Evolutionary conservation across 1,139 yeast species (phyloP).

Genomic region (Pneumocystis oryctolagi): DNA sequence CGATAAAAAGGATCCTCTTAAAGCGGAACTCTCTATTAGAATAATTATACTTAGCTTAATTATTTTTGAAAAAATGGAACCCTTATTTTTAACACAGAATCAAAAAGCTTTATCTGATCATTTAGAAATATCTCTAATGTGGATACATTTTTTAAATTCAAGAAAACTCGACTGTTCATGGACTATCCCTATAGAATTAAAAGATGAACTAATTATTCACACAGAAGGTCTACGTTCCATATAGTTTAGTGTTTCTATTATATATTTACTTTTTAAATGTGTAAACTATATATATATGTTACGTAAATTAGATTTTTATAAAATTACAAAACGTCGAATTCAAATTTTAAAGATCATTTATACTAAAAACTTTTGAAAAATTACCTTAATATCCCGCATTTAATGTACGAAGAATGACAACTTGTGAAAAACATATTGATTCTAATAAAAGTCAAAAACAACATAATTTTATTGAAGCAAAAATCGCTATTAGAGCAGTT

Average conservation of each 20-base stretch:
- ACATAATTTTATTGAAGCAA: constrained; percentile 9
- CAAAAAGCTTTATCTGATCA: background rate
- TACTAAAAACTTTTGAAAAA: background rate
- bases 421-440: background rate
- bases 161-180: background rate
- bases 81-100: background rate
- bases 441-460: background rate
- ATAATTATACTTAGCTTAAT: background rate
- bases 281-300: background rate
- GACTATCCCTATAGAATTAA: background rate
- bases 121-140: background rate
- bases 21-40: background rate
- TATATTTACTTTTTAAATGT: background rate
- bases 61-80: background rate
- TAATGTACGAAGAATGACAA: background rate
- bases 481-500: constrained; percentile 15
- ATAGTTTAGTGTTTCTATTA: background rate
- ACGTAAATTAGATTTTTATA: background rate
- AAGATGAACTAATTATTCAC: background rate
- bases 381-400: background rate
- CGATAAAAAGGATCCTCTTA: background rate
- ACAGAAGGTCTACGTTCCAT: background rate
- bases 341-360: background rate
- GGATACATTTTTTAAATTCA: background rate
- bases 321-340: background rate